Base-by-base conservation (phyloP, 495 filamentous ascomycete species). In the Staphylotrichum tortipilum region DNA sequence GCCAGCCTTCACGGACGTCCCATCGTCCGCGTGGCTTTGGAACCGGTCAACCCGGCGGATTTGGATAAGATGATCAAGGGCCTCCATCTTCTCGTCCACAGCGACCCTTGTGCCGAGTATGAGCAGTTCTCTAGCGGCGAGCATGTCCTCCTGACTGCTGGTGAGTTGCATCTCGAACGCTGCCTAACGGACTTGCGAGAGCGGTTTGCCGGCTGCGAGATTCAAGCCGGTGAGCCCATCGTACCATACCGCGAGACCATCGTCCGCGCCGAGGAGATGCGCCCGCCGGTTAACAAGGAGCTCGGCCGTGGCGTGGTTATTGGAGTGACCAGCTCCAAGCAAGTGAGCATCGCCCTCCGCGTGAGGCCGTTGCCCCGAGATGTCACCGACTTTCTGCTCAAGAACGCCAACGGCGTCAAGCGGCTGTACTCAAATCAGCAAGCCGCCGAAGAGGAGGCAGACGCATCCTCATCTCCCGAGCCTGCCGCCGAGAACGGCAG, bases 181-280 rank as follows among this genome's bases (percentile, higher is more conserved):
- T 99, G 92, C 61, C 61, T 99, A 30, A 95, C 92, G 30, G 92
- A 99, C 72, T 76, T 99, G 7, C 75, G 87, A 44, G 92, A 97
- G 62, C 78, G 94, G 6, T 99, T 94, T 66, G 92, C 92, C 4
- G 82, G 80, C 54, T 96, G 94, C 54, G 92, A 99, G 49, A 94
- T 99, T 47, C 92, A 97, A 56, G 85, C 86, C 46, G 88, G 90
- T 46, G 85, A 85, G 28, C 89, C 94, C 2, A 97, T 97, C 45
- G 92, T 99, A 5, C 92, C 92, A 7, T 99, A 95, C 66, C 79
- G 90, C 17, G 92, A 99, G 66, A 89, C 86, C 3, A 96, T 94
- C 37, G 83, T 94, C 29, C 77, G 78, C 39, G 86, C 84, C 1
- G 74, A 83, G 14, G 92, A 98, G 62, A 98, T 98, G 92, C 79